Evolutionary conservation across 2,329 filamentous ascomycete genomes (phyloP).

Genomic region (Botrytis aclada): DNA sequence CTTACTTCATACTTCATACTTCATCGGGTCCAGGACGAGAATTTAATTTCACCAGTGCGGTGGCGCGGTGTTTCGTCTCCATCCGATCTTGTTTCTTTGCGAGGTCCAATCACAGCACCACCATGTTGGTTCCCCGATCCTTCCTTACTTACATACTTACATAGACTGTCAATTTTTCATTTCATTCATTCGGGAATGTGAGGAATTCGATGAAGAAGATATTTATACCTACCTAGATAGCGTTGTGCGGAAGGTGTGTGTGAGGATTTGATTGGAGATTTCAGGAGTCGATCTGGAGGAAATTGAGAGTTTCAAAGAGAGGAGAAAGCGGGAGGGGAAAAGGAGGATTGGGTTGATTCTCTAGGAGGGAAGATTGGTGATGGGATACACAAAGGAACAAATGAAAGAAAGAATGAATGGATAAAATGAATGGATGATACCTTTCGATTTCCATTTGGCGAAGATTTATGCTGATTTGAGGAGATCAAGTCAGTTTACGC

Average conservation of each 20-base stretch:
- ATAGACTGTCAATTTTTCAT: no score
- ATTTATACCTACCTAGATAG: no score
- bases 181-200: neutral
- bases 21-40: neutral
- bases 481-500: neutral
- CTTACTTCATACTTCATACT: neutral
- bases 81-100: neutral
- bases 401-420: neutral
- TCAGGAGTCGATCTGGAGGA: neutral
- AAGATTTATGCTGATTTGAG: neutral
- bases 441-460: neutral
- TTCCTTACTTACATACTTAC: no score
- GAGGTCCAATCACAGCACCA: neutral
- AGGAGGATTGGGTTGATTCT: neutral
- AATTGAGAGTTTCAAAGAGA: neutral
- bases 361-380: neutral
- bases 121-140: no score
- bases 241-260: neutral
- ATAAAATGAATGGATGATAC: neutral
- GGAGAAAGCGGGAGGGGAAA: neutral
- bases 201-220: neutral
- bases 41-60: neutral
- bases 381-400: neutral
- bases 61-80: neutral
- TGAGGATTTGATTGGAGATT: neutral